Base-by-base conservation (phyloP, 805 yeast genomes). In the Kodamaea jinghongensis region DNA sequence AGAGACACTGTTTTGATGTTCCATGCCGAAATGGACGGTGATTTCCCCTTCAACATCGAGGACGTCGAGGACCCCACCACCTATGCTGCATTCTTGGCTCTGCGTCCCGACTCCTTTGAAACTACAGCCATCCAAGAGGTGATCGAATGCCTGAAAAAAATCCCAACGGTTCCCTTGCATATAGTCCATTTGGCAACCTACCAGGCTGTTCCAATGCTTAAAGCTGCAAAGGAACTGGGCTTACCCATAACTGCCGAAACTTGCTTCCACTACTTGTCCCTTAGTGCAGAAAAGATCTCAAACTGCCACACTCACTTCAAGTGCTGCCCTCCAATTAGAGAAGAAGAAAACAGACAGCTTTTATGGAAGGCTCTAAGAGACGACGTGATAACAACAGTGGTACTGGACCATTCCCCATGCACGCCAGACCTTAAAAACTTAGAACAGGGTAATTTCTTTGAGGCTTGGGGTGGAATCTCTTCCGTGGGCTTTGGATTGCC, bases 391-490 rank as follows among this genome's bases (percentile, higher is more conserved):
- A 76, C 86, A 11, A 81, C 96, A 3, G 95, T 90, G 4, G 97
- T 91, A 5, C 85, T 95, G 9, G 98, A 90, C 60, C 98, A 90
- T 63, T 86, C 96, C 3, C 98, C 97, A 2, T 90, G 98, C 63
- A 87, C 96, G 0, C 96, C 97, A 0, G 87, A 87, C 44, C 70
- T 90, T 54, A 90, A 90, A 61, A 85, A 86, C 15, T 69, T 88
- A 38, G 83, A 79, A 8, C 71, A 78, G 44, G 96, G 96, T 29
- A 96, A 90, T 57, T 90, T 90, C 58, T 79, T 90, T 51, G 76
- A 81, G 26, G 95, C 97, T 2, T 90, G 98, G 98, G 98, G 97
- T 26, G 98, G 98, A 7, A 88, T 90, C 29, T 75, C 96, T 2
- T 86, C 96, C 1, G 95, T 90, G 23, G 98, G 98, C 0, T 76